phyloP scores from a whole-genome alignment of 2,329 filamentous ascomycete genomes.

The Paecilomyces niveus region DNA sequence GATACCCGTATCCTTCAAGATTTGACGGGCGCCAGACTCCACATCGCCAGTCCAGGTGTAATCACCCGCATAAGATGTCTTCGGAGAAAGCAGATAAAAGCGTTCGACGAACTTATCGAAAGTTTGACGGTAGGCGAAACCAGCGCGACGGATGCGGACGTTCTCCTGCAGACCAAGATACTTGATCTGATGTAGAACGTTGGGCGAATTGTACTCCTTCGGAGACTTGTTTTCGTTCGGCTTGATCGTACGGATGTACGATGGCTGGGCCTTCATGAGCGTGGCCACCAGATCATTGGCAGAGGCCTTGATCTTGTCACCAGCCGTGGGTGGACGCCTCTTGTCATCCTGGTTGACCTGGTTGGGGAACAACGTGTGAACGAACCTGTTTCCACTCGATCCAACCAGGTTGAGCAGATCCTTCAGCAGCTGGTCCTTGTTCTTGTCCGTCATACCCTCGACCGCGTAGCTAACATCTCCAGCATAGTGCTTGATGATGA shows the following conservation, averaged over 20 bases:
- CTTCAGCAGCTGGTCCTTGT: conserved; percentile 95
- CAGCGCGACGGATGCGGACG: conserved; percentile 90
- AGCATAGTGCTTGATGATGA: conserved; percentile 98
- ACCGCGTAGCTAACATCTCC: conserved; percentile 93
- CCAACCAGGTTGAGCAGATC: conserved; percentile 83
- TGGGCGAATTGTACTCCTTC: conserved; percentile 81
- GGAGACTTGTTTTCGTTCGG: conserved; percentile 98
- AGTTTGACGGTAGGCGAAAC: conserved; percentile 92
- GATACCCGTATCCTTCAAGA: conserved; percentile 93
- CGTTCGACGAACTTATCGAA: conserved; percentile 98
- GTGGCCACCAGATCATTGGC: conserved; percentile 93
- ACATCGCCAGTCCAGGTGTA: conserved; percentile 92
- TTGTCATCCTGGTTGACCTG: conserved; percentile 95
- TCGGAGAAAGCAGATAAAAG: conserved; percentile 90
- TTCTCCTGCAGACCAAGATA: conserved; percentile 99
- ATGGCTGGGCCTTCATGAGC: conserved; percentile 93
- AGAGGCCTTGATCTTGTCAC: conserved; percentile 90
- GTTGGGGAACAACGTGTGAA: conserved; percentile 83
- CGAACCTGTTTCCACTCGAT: conserved; percentile 74
- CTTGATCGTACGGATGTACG: conserved; percentile 98
- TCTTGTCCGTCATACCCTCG: conserved; percentile 98
- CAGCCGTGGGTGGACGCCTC: conserved; percentile 85
- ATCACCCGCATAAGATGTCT: conserved; percentile 92
- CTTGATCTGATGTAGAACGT: conserved; percentile 97
- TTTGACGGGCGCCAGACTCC: conserved; percentile 81